Conservation (phyloP, 2,329 filamentous ascomycete species). For the Zymoseptoria ardabiliae region DNA sequence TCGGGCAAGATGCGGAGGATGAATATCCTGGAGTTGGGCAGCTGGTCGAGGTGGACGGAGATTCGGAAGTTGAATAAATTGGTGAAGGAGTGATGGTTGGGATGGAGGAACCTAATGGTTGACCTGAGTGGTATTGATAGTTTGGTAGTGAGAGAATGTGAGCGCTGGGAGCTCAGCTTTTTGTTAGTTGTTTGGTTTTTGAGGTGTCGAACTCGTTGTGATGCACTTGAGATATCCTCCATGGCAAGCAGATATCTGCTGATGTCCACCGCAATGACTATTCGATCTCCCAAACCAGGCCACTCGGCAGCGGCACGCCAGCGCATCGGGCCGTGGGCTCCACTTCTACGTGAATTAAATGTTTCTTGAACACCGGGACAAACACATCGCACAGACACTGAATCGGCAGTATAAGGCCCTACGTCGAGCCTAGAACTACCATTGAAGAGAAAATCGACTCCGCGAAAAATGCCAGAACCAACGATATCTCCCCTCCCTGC, state of each 20-base stretch:
- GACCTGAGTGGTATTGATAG: background rate
- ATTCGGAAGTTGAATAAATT: constrained; percentile 48
- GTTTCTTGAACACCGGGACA: background rate
- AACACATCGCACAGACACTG: background rate
- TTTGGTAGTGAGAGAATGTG: background rate
- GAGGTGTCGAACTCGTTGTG: background rate
- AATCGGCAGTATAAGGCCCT: background rate
- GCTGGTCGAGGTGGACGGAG: constrained; percentile 64
- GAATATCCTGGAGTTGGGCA: constrained; percentile 63
- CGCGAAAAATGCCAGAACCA: background rate
- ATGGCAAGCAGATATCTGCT: too few species aligned
- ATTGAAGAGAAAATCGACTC: background rate
- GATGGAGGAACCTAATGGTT: background rate
- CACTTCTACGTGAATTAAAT: background rate
- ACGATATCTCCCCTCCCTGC: background rate
- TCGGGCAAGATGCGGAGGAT: constrained; percentile 61
- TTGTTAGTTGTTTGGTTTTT: background rate
- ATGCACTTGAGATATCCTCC: background rate
- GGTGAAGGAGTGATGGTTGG: constrained; percentile 3
- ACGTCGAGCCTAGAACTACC: background rate
- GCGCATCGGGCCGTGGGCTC: background rate
- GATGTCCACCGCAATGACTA: too few species aligned
- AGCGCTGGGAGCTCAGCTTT: background rate
- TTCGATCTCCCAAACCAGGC: too few species aligned
- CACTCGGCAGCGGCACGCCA: background rate